Evolutionary conservation across 139 green algal species (phyloP), one percentile per base, ranked within the genome.

Genomic region (Pleodorina starrii): DNA sequence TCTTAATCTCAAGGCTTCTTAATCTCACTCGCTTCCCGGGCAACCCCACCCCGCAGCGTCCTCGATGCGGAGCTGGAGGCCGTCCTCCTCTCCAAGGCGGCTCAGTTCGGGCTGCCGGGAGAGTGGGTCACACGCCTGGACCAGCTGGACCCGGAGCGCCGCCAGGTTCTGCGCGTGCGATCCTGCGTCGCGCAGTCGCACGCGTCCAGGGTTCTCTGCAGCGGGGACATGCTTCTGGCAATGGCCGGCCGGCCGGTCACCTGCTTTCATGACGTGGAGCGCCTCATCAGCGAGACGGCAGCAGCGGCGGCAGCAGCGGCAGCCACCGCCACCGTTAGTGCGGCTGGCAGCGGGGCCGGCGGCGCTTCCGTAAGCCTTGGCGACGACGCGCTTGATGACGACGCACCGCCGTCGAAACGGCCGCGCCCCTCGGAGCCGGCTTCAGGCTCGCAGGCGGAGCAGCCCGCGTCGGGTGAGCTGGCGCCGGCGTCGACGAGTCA

Each of bases 151-250:
- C 92, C 93, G 1, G 94, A 97, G 90, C 89, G 97, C 11, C 91
- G 94, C 12, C 95, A 97, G 90, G 96, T 97, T 80, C 90, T 98
- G 90, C 90, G 94, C 1, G 96, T 98, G 90, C 91, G 93, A 44
- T 93, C 76, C 51, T 91, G 71, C 10, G 92, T 91, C 40, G 88
- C 89, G 36, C 59, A 90, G 38, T 90, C 63, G 14, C 68, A 86
- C 17, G 90, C 92, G 0, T 35, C 85, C 42, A 63, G 92, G 29
- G 92, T 96, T 27, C 93, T 99, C 16, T 68, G 93, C 40, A 93
- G 94, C 27, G 97, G 95, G 0, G 97, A 99, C 90, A 94, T 98
- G 89, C 46, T 99, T 44, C 91, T 99, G 35, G 95, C 95, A 12
- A 93, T 98, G 23, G 59, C 63, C 5, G 93, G 93, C 35, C 85